Percentiles rank a stretch among this genome's conserved stretches.
Evolutionary conservation across 306 rosid genomes (phyloP).

Genomic region (Quercus engelmannii): DNA sequence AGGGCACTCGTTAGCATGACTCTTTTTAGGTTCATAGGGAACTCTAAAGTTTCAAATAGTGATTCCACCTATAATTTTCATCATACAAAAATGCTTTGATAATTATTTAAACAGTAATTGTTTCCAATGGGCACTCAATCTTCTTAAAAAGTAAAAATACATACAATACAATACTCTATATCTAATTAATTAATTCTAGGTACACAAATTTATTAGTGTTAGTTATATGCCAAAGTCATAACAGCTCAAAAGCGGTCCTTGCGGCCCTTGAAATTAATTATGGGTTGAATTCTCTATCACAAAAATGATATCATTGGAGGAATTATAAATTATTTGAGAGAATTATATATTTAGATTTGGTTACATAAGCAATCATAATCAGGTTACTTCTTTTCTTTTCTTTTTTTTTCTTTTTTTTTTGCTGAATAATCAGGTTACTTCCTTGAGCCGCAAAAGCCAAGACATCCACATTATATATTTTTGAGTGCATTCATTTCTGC

Average conservation of each 20-base stretch:
- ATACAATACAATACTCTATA: too few relatives aligned
- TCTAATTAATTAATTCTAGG: too few relatives aligned
- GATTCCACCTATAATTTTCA: too few relatives aligned
- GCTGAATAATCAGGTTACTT: conserved; percentile 6
- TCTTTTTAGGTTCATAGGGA: too few relatives aligned
- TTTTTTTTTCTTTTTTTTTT: too few relatives aligned
- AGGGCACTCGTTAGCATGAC: too few relatives aligned
- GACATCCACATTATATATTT: neutral
- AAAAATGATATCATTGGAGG: neutral
- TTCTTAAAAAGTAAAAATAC: too few relatives aligned
- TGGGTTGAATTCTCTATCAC: neutral
- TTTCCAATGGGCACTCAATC: too few relatives aligned
- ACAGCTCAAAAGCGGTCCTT: neutral
- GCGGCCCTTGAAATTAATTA: neutral
- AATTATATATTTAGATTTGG: neutral
- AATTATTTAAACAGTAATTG: too few relatives aligned
- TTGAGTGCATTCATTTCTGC: neutral
- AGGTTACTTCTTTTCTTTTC: conserved; percentile 4
- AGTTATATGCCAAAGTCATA: neutral
- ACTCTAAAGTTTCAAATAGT: too few relatives aligned
- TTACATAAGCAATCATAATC: neutral
- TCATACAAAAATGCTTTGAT: too few relatives aligned
- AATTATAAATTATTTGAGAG: neutral
- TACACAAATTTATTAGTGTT: neutral
- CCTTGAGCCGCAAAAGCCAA: conserved; percentile 6